These are phyloP conservation scores for Ziziphus jujuba DNA, from an alignment of 306 rosid species.

Conservation along the genomic window DNA sequence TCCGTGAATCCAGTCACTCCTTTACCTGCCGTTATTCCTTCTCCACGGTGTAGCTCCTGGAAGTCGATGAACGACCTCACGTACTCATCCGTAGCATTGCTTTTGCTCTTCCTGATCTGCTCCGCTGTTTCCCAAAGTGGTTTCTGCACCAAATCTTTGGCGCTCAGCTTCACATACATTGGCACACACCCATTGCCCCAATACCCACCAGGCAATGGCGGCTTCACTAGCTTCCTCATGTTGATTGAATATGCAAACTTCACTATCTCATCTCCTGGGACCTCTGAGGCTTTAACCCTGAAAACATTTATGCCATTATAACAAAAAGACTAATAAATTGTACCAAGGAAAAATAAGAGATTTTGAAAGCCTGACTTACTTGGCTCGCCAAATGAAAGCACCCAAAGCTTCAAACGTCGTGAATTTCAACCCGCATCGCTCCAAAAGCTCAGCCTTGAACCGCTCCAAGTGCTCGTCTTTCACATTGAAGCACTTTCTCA, in stretches of 20 bases:
- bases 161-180: conserved; percentile 59
- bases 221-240: conserved; percentile 51
- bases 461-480: conserved; percentile 51
- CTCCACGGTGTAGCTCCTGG: conserved; percentile 57
- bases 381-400: conserved; percentile 89
- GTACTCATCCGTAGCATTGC: conserved; percentile 59
- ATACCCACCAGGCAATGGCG: conserved; percentile 58
- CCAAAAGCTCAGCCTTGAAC: conserved; percentile 42
- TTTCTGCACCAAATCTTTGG: conserved; percentile 43
- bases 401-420: conserved; percentile 86
- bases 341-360: no score
- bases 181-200: conserved; percentile 93
- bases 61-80: conserved; percentile 68
- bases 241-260: conserved; percentile 72
- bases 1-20: conserved; percentile 87
- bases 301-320: neutral
- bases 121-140: conserved; percentile 78
- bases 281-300: conserved; percentile 54
- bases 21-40: conserved; percentile 67
- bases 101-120: conserved; percentile 71
- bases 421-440: conserved; percentile 55
- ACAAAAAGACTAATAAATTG: neutral
- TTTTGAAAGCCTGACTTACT: conserved; percentile 39
- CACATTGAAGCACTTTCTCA: conserved; percentile 55
- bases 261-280: conserved; percentile 50